phyloP scores from a whole-genome alignment of 208 protist species.

The Naegleria gruberi region DNA sequence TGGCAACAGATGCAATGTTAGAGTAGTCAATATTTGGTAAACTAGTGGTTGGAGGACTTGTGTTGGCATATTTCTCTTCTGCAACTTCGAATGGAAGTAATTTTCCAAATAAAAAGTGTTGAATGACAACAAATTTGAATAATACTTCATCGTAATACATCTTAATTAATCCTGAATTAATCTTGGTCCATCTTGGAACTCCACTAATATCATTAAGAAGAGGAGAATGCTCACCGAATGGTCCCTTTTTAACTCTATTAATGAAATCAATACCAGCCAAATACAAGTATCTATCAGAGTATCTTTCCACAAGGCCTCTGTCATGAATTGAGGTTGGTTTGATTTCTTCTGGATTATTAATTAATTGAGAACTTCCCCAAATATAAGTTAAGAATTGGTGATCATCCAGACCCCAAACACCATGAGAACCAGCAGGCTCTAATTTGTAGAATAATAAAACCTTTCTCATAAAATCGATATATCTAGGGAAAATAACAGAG shows the following conservation, averaged over 20 bases:
- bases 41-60: not conserved
- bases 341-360: conserved; percentile 49
- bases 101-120: conserved; percentile 82
- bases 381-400: conserved; percentile 97
- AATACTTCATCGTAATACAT: conserved; percentile 89
- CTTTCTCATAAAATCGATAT: conserved; percentile 77
- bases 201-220: conserved; percentile 79
- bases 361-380: conserved; percentile 88
- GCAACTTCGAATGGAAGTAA: conserved; percentile 51
- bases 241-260: conserved; percentile 40
- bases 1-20: too few relatives aligned
- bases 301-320: conserved; percentile 24
- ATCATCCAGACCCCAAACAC: conserved; percentile 97
- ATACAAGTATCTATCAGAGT: conserved; percentile 59
- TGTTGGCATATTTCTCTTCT: not conserved
- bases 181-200: conserved; percentile 72
- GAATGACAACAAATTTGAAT: conserved; percentile 82
- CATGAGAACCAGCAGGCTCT: conserved; percentile 93
- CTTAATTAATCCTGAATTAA: conserved; percentile 76
- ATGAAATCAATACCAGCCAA: conserved; percentile 55
- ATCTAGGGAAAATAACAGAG: conserved; percentile 73
- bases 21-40: not conserved
- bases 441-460: conserved; percentile 70
- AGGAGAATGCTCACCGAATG: conserved; percentile 81
- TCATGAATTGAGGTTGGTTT: conserved; percentile 17